Evolutionary conservation across 345 rosid genomes (phyloP), one percentile per base, ranked within the genome.

Genomic region (Moricandia moricandioides): DNA sequence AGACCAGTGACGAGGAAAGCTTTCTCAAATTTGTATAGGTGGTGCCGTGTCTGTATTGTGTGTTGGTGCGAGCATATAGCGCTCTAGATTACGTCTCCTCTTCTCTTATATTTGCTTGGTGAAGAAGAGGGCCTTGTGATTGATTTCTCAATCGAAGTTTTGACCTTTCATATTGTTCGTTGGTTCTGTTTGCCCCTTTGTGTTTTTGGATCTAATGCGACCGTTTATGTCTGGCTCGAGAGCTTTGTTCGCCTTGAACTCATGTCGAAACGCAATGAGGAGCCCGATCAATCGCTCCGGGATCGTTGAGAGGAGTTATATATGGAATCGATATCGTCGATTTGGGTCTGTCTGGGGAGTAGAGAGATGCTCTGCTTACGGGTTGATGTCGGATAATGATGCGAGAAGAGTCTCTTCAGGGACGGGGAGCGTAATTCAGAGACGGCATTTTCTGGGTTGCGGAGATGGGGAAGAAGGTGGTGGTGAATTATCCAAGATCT

Each of bases 381-480:
- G 69, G 77, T 35, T 35, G 76, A 21, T 21, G 24, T 21, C 24
- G 24, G 24, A 21, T 29, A 29, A 49, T 62, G 83, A 78, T 17
- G 52, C 14, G 55, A 31, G 9, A 11, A 33, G 61, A 69, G 10
- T 60, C 14, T 18, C 75, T 3, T 55, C 60, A 11, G 79, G 80
- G 16, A 65, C 67, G 35, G 72, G 62, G 13, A 66, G 30, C 21
- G 6, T 72, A 35, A 4, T 78, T 56, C 97, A 86, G 57, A 85
- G 80, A 70, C 88, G 96, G 79, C 86, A 58, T 57, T 92, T 95
- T 84, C 88, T 95, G 59, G 97, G 99, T 7, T 89, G 96, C 26
- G 97, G 99, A 30, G 97, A 95, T 35, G 97, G 97, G 0, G 99
- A 95, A 72, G 97, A 89, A 80, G 97, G 89, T 17, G 96, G 91